Evolutionary conservation across 176 grass and related monocot species (phyloP).

Genomic region (Neostapfia colusana): DNA sequence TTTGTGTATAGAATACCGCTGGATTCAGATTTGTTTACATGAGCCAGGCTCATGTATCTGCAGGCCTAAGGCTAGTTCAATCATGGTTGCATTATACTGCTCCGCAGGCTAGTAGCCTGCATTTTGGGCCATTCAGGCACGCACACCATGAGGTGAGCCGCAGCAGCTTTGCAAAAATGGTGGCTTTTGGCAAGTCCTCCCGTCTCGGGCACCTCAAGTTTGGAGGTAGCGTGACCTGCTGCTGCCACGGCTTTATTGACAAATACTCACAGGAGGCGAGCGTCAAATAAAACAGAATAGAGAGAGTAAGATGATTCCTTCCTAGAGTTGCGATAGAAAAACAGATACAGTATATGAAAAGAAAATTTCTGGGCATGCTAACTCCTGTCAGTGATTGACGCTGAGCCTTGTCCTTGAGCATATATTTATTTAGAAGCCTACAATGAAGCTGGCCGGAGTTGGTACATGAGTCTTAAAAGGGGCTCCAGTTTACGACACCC

Average conservation of each 20-base stretch:
- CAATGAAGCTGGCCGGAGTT: slow-evolving; percentile 1
- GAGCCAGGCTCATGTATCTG: slow-evolving; percentile 21
- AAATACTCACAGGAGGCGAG: no score
- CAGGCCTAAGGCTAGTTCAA: slow-evolving; percentile 45
- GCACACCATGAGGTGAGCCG: slow-evolving; percentile 36
- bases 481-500: slow-evolving; percentile 19
- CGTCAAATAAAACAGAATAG: no score
- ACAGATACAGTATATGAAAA: no score
- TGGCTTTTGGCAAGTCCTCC: slow-evolving; percentile 14
- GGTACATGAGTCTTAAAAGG: slow-evolving; percentile 33
- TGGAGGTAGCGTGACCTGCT: not conserved
- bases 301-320: not conserved
- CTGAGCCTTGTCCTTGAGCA: slow-evolving; percentile 31
- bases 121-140: slow-evolving; percentile 43
- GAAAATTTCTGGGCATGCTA: not conserved
- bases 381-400: slow-evolving; percentile 41
- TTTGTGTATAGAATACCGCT: not conserved
- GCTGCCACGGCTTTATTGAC: not conserved
- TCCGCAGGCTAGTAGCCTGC: slow-evolving; percentile 18
- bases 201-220: not conserved
- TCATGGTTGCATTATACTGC: slow-evolving; percentile 49
- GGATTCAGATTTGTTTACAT: slow-evolving; percentile 26
- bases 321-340: not conserved
- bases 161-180: slow-evolving; percentile 34
- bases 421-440: slow-evolving; percentile 36